Evolutionary conservation across 2,329 filamentous ascomycete species (phyloP).

Genomic region (Ceratocystis cacaofunesta): DNA sequence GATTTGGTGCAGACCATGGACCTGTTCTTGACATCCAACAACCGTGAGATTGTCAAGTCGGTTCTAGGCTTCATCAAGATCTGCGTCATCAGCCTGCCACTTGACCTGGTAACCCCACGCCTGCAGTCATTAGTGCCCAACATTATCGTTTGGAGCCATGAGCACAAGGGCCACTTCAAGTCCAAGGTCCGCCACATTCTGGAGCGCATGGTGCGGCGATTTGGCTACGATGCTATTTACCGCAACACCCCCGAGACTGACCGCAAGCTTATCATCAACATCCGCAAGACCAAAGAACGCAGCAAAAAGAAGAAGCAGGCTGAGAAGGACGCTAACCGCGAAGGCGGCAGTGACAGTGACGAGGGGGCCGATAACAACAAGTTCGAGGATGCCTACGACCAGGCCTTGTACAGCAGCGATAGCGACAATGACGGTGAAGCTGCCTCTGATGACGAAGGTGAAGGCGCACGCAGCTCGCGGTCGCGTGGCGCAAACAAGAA

Average conservation of each 20-base stretch:
- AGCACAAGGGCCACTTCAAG: constrained; percentile 95
- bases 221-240: constrained; percentile 70
- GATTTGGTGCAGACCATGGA: constrained; percentile 92
- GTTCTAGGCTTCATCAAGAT: constrained; percentile 96
- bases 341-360: constrained; percentile 20
- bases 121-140: constrained; percentile 70
- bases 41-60: constrained; percentile 88
- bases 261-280: constrained; percentile 80
- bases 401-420: constrained; percentile 80
- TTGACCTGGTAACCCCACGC: constrained; percentile 62
- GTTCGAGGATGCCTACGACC: constrained; percentile 88
- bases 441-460: constrained; percentile 37
- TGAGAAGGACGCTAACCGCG: constrained; percentile 33
- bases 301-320: constrained; percentile 77
- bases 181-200: constrained; percentile 97
- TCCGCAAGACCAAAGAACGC: constrained; percentile 86
- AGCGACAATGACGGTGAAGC: constrained; percentile 43
- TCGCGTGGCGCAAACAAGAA: constrained; percentile 30
- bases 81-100: constrained; percentile 72
- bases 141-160: constrained; percentile 88
- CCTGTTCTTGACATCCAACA: constrained; percentile 89
- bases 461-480: constrained; percentile 19
- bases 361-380: constrained; percentile 33
- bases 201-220: constrained; percentile 83
- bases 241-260: constrained; percentile 71